phyloP scores from a whole-genome alignment of 257 asterid genomes.

The Ballota nigra region DNA sequence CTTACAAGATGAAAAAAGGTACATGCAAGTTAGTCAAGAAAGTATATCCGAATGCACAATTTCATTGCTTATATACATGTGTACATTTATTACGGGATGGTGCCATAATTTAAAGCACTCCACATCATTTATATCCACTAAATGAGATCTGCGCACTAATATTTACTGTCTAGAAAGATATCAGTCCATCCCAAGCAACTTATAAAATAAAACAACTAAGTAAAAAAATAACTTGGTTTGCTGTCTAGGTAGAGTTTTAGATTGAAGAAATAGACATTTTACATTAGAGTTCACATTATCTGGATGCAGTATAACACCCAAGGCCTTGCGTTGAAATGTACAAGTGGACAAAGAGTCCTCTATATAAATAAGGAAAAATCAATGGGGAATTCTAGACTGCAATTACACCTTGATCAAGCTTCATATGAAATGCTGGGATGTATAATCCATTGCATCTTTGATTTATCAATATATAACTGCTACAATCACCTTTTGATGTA shows the following conservation, averaged over 20 bases:
- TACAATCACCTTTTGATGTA: not conserved
- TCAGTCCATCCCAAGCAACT: not conserved
- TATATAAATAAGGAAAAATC: not conserved
- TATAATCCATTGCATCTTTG: constrained; percentile 1
- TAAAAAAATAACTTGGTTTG: not conserved
- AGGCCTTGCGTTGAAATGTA: not conserved
- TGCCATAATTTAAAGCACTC: not conserved
- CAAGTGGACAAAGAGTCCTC: not conserved
- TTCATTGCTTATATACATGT: not conserved
- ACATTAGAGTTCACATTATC: not conserved
- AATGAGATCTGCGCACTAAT: not conserved
- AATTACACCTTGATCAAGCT: not conserved
- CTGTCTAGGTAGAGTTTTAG: not conserved
- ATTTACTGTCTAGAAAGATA: not conserved
- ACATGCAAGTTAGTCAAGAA: not conserved
- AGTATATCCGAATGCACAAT: not conserved
- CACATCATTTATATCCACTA: not conserved
- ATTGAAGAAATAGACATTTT: not conserved
- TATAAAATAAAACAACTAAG: not conserved
- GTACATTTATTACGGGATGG: not conserved
- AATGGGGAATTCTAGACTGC: not conserved
- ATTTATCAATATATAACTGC: constrained; percentile 2
- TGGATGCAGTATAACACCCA: constrained; percentile 2
- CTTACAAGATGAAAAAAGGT: not conserved
- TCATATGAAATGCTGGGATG: constrained; percentile 6